Percentiles rank a stretch among this genome's conserved stretches.
phyloP scores from a whole-genome alignment of 306 rosid genomes.

The Dalbergia cochinchinensis region DNA sequence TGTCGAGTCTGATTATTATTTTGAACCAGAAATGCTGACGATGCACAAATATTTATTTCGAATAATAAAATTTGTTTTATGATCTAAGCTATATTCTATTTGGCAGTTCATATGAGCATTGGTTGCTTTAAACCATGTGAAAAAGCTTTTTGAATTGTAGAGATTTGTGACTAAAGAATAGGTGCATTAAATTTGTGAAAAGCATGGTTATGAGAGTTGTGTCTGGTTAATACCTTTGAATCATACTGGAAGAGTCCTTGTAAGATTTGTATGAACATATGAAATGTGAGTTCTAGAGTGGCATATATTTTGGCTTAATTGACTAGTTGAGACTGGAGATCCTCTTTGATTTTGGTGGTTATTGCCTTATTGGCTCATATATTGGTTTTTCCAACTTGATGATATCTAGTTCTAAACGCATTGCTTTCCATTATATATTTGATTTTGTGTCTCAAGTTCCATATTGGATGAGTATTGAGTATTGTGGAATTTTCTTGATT shows the following conservation, averaged over 20 bases:
- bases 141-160: background rate
- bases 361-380: conserved; percentile 34
- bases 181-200: conserved; percentile 12
- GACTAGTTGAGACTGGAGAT: conserved; percentile 17
- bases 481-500: conserved; percentile 57
- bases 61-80: conserved; percentile 15
- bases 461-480: conserved; percentile 40
- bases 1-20: conserved; percentile 10
- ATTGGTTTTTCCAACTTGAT: conserved; percentile 18
- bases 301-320: conserved; percentile 19
- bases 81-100: conserved; percentile 10
- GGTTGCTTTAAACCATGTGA: conserved; percentile 17
- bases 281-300: conserved; percentile 6
- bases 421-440: conserved; percentile 43
- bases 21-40: conserved; percentile 12
- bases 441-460: conserved; percentile 39
- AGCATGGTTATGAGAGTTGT: conserved; percentile 11
- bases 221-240: conserved; percentile 9
- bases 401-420: conserved; percentile 36
- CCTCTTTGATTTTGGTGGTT: conserved; percentile 25
- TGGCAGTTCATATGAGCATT: background rate
- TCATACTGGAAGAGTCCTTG: conserved; percentile 20
- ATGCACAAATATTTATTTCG: conserved; percentile 10
- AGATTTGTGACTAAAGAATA: background rate
- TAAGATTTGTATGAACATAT: conserved; percentile 37